Evolutionary conservation across 129 eudicot genomes (phyloP).

Genomic region (Erigeron canadensis): DNA sequence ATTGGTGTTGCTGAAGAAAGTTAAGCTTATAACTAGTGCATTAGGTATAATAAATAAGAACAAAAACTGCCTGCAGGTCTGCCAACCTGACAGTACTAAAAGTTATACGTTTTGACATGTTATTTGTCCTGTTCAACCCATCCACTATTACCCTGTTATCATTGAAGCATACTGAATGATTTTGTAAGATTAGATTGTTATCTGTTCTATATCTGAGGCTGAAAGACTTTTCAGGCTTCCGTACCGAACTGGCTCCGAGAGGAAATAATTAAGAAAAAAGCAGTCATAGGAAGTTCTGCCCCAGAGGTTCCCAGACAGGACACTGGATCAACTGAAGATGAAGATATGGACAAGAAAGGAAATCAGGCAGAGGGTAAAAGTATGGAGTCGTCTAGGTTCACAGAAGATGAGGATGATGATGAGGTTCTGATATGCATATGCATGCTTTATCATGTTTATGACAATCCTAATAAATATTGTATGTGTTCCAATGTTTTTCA

Average conservation of each 20-base stretch:
- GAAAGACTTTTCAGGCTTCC: conserved; percentile 54
- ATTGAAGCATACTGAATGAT: neutral
- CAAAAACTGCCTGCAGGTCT: neutral
- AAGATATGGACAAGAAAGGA: conserved; percentile 47
- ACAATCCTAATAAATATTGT: neutral
- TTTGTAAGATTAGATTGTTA: conserved; percentile 12
- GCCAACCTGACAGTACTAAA: too few relatives aligned
- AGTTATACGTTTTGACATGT: neutral
- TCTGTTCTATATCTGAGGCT: conserved; percentile 5
- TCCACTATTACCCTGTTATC: neutral
- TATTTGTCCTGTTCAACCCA: neutral
- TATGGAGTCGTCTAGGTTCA: conserved; percentile 58
- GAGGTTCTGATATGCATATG: conserved; percentile 47
- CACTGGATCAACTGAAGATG: conserved; percentile 58
- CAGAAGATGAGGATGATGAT: conserved; percentile 86
- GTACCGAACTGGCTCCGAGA: conserved; percentile 98
- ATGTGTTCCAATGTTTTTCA: neutral
- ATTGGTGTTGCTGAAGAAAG: too few relatives aligned
- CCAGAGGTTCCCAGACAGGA: conserved; percentile 53
- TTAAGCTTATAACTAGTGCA: too few relatives aligned
- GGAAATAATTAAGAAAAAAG: conserved; percentile 83
- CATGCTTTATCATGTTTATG: conserved; percentile 6
- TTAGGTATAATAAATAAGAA: neutral
- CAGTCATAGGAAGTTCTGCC: conserved; percentile 60
- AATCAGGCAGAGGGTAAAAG: conserved; percentile 73